Evolutionary conservation across 192 early-diverging fungal genomes (phyloP).

Genomic region (Spizellomyces sp.): DNA sequence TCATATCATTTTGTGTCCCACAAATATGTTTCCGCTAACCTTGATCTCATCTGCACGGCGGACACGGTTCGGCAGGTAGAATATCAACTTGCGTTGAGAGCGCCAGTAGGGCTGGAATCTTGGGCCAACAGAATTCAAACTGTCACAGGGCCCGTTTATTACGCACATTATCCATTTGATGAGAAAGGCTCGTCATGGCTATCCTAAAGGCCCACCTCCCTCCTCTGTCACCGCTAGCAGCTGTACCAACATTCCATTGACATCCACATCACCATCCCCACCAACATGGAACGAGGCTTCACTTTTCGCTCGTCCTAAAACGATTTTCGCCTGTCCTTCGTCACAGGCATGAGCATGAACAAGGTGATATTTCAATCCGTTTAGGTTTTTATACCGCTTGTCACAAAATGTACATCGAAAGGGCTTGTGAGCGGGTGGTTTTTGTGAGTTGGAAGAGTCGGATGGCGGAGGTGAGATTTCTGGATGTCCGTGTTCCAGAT

Average conservation of each 20-base stretch:
- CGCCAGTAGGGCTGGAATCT: too few species aligned
- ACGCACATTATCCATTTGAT: too few species aligned
- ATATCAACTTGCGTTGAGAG: too few species aligned
- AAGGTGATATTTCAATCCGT: conserved; percentile 94
- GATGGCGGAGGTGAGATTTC: conserved; percentile 15
- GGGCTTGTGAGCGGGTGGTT: conserved; percentile 21
- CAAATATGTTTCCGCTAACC: too few species aligned
- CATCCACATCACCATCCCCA: conserved; percentile 6
- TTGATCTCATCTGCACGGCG: too few species aligned
- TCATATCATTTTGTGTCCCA: too few species aligned
- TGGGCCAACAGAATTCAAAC: too few species aligned
- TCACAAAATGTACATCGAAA: conserved; percentile 79
- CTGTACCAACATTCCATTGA: conserved; percentile 28
- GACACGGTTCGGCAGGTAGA: too few species aligned
- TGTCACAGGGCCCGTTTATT: too few species aligned
- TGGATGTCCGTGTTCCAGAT: conserved; percentile 85
- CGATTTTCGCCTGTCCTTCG: conserved; percentile 8
- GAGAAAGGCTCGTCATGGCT: too few species aligned
- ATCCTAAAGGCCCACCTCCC: neutral
- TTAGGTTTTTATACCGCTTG: conserved; percentile 96
- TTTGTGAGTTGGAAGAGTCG: neutral
- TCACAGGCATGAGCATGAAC: conserved; percentile 75
- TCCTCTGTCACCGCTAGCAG: conserved; percentile 11
- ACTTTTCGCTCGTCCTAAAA: conserved; percentile 10
- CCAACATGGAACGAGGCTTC: neutral